Evolutionary conservation across 192 early-diverging fungal species (phyloP), one percentile per base, ranked within the genome.

Genomic region (Backusella tarrabulga): DNA sequence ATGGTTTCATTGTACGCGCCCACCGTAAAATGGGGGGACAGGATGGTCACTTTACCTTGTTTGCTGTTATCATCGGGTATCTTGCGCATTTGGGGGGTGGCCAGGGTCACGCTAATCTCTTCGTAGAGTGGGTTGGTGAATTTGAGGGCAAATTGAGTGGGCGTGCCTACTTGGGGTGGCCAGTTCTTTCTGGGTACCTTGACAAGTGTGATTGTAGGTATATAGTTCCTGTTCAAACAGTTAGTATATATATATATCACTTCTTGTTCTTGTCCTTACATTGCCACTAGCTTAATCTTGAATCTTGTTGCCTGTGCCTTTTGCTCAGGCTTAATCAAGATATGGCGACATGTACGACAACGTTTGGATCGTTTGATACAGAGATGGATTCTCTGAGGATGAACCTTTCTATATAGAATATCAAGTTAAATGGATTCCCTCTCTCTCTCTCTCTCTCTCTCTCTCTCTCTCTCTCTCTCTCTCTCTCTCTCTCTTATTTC

Each of bases 281-380:
- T 86, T 0, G 95, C 96, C 71, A 95, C 90, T 56, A 95, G 86
- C 79, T 95, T 94, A 83, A 98, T 95, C 79, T 93, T 95, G 87
- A 97, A 98, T 68, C 90, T 85, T 1, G 92, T 94, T 6, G 89
- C 86, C 74, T 97, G 95, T 1, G 95, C 95, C 78, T 97, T 97
- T 79, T 92, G 91, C 73, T 97, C 95, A 0, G 97, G 96, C 79
- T 97, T 97, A 73, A 96, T 92, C 23, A 98, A 84, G 50, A 97
- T 92, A 79, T 96, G 92, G 42, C 94, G 91, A 86, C 97, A 98
- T 4, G 85, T 79, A 42, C 94, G 89, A 80, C 97, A 98, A 38
- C 95, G 89, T 42, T 96, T 95, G 0, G 93, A 86, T 32, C 92
- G 90, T 81, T 97, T 97, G 75, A 93, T 96, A 40, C 94, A 90